Evolutionary conservation across 2,329 filamentous ascomycete genomes (phyloP).

Genomic region (Fusarium nisikadoi): DNA sequence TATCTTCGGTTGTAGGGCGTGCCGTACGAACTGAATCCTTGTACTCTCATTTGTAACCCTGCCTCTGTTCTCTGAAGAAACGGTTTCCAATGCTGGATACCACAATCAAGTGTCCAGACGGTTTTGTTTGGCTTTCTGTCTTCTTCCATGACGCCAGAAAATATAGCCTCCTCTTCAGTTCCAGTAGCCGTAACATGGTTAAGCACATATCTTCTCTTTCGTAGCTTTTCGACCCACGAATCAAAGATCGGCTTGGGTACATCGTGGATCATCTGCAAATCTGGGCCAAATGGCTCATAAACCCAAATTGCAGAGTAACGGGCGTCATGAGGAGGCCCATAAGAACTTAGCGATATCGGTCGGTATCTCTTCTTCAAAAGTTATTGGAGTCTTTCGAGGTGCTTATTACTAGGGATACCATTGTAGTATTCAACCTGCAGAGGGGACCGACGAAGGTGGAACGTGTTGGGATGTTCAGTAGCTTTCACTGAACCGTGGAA

Average conservation of each 20-base stretch:
- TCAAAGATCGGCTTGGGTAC: constrained; percentile 6
- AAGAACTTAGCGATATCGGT: constrained; percentile 25
- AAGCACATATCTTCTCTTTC: neutral
- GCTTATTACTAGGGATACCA: neutral
- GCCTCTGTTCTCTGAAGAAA: neutral
- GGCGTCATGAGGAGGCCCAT: constrained; percentile 13
- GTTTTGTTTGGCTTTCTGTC: neutral
- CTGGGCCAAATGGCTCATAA: neutral
- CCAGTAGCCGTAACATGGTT: constrained; percentile 27
- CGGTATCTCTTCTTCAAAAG: constrained; percentile 2
- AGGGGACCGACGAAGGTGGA: neutral
- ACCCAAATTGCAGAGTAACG: constrained; percentile 30
- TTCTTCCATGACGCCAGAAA: constrained; percentile 27
- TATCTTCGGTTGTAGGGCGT: constrained; percentile 19
- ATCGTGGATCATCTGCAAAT: constrained; percentile 6
- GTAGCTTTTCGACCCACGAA: constrained; percentile 16
- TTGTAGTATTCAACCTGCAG: constrained; percentile 15
- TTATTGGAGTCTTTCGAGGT: neutral
- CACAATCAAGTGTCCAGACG: constrained; percentile 26
- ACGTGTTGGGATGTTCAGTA: neutral
- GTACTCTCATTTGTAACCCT: neutral
- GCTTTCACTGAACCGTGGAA: neutral
- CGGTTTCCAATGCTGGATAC: neutral
- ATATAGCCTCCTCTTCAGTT: neutral
- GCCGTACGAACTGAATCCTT: constrained; percentile 31